Base-by-base conservation (phyloP, 352 stramenopile species). In the Globisporangium apiculatum region DNA sequence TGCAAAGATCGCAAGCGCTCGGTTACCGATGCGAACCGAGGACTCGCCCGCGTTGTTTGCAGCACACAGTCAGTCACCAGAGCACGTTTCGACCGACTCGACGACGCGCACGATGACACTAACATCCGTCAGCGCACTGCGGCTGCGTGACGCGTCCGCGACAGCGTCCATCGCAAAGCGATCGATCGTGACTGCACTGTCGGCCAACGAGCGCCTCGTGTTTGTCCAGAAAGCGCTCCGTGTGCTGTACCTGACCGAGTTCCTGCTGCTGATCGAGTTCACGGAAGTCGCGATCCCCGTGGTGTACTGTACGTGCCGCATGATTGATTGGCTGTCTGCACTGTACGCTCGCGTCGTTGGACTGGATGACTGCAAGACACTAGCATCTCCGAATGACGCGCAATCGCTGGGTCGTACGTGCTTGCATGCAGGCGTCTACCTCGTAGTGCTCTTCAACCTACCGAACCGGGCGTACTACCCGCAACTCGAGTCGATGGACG, bases 161-260 rank as follows among this genome's bases (percentile, higher is more conserved):
- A 17, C 18, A 15, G 6, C 12, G 15, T 48, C 45, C 12, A 17
- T 15, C 14, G 14, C 37, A 12, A 43, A 46, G 35, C 11, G 11
- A 3, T 46, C 35, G 37, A 55, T 38, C 31, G 48, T 14, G 9
- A 18, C 8, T 6, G 14, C 14, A 7, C 15, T 48, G 18, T 41
- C 55, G 42, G 42, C 51, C 0, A 60, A 74, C 15, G 43, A 62
- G 14, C 53, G 41, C 24, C 58, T 69, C 8, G 38, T 62, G 15
- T 72, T 75, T 15, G 51, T 66, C 1, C 18, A 60, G 0, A 47
- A 64, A 10, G 51, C 65, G 0, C 52, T 66, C 5, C 51, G 66
- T 38, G 46, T 78, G 41, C 60, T 83, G 3, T 74, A 79, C 42
- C 60, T 76, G 49, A 72, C 73, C 3, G 71, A 80, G 62, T 83